Evolutionary conservation across 768 basidiomycete genomes (phyloP).

Genomic region (Pisolithus albus): DNA sequence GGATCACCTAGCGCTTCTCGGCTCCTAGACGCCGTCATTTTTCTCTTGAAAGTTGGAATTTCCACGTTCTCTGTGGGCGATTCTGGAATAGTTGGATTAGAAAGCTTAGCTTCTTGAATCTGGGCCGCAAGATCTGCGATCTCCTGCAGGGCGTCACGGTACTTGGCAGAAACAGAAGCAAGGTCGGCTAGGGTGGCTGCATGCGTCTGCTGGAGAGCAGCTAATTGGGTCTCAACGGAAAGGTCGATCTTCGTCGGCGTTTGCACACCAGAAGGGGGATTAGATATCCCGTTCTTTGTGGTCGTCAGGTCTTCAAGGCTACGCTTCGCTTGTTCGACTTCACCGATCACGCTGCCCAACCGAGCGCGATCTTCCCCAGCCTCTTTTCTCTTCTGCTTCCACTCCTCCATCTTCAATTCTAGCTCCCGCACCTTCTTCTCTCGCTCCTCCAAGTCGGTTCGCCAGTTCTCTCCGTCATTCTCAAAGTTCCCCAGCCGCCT

Average conservation of each 20-base stretch:
- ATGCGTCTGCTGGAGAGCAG: constrained; percentile 75
- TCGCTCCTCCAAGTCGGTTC: constrained; percentile 75
- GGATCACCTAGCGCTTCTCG: constrained; percentile 43
- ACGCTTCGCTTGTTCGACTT: constrained; percentile 64
- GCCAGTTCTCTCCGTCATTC: constrained; percentile 75
- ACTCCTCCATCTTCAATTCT: constrained; percentile 72
- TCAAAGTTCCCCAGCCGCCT: constrained; percentile 61
- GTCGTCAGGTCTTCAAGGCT: constrained; percentile 46
- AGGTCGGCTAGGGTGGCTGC: constrained; percentile 75
- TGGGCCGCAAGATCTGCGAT: constrained; percentile 93
- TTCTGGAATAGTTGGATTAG: constrained; percentile 40
- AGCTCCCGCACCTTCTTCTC: constrained; percentile 71
- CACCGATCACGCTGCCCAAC: constrained; percentile 59
- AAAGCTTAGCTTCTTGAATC: constrained; percentile 78
- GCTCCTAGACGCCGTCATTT: constrained; percentile 43
- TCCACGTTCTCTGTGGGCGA: constrained; percentile 40
- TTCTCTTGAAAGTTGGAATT: constrained; percentile 40
- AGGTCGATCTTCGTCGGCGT: constrained; percentile 30
- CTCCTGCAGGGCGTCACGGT: constrained; percentile 81
- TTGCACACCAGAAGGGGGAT: constrained; percentile 22
- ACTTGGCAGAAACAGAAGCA: constrained; percentile 71
- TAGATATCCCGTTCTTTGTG: constrained; percentile 25
- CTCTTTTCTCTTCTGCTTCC: constrained; percentile 65
- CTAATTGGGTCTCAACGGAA: constrained; percentile 53
- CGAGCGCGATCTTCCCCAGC: constrained; percentile 61